Evolutionary conservation across 2,329 filamentous ascomycete species (phyloP).

Genomic region (Pseudogymnoascus sp.): DNA sequence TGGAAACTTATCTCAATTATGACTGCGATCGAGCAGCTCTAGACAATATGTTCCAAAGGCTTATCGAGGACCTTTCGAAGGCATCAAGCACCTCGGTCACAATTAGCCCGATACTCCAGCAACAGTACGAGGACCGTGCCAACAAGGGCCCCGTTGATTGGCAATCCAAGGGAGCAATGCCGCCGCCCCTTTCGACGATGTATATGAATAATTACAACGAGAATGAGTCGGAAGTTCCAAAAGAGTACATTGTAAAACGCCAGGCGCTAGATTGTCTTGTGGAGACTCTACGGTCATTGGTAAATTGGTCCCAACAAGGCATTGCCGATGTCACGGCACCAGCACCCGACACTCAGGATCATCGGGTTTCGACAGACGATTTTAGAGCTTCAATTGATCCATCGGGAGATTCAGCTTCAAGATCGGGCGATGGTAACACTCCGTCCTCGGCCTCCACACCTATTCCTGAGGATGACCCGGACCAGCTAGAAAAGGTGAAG

Average conservation of each 20-base stretch:
- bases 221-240: conserved; percentile 69
- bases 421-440: conserved; percentile 46
- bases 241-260: conserved; percentile 87
- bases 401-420: conserved; percentile 54
- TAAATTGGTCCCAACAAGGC: conserved; percentile 74
- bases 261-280: conserved; percentile 83
- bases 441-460: conserved; percentile 59
- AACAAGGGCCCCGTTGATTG: conserved; percentile 62
- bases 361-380: conserved; percentile 46
- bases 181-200: conserved; percentile 65
- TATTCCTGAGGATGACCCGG: conserved; percentile 78
- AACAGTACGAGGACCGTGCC: conserved; percentile 74
- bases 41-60: conserved; percentile 93
- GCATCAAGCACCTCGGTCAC: conserved; percentile 74
- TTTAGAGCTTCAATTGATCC: conserved; percentile 73
- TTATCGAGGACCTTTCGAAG: conserved; percentile 88
- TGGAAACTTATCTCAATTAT: conserved; percentile 96
- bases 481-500: conserved; percentile 90
- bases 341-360: conserved; percentile 39
- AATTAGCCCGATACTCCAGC: conserved; percentile 71
- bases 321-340: conserved; percentile 54
- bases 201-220: conserved; percentile 38
- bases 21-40: conserved; percentile 89
- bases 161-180: conserved; percentile 78
- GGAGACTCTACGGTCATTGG: conserved; percentile 78